These are phyloP conservation scores for Mortierella sp. DNA, from an alignment of 371 early-diverging fungal species.

Conservation along the genomic window DNA sequence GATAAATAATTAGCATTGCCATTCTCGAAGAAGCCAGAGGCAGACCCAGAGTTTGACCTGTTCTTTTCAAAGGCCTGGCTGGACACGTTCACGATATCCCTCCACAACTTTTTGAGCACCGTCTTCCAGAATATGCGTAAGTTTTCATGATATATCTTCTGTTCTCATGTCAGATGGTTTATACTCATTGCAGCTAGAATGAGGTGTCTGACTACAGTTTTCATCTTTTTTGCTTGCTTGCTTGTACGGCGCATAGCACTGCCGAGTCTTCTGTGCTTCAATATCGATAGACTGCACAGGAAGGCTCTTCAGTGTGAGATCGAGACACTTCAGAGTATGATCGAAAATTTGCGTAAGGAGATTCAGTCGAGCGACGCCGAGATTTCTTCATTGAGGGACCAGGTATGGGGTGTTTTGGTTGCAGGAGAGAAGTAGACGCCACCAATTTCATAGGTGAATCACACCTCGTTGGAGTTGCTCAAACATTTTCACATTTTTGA, in stretches of 20 bases:
- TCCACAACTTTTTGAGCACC: constrained; percentile 76
- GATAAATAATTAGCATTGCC: constrained; percentile 63
- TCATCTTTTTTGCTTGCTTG: background rate
- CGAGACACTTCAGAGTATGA: constrained; percentile 64
- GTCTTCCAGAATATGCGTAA: constrained; percentile 80
- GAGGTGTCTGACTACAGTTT: background rate
- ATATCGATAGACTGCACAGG: constrained; percentile 69
- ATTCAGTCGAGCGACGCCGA: constrained; percentile 69
- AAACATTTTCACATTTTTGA: background rate
- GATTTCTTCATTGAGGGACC: constrained; percentile 49
- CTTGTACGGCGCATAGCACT: constrained; percentile 58
- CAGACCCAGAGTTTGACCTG: constrained; percentile 72
- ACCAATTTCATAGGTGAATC: background rate
- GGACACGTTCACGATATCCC: constrained; percentile 73
- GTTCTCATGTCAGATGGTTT: too few species aligned
- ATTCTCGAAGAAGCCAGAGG: constrained; percentile 73
- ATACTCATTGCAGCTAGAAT: too few species aligned
- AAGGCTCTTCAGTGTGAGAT: constrained; percentile 71
- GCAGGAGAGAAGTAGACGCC: background rate
- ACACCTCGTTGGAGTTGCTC: too few species aligned
- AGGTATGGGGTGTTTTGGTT: constrained; percentile 21
- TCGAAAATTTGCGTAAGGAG: constrained; percentile 66
- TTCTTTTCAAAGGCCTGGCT: constrained; percentile 78
- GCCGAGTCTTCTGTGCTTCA: constrained; percentile 72
- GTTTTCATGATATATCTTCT: too few species aligned